Conservation (phyloP, 1,284 basidiomycete species). For the Cutaneotrichosporon cyanovorans region DNA sequence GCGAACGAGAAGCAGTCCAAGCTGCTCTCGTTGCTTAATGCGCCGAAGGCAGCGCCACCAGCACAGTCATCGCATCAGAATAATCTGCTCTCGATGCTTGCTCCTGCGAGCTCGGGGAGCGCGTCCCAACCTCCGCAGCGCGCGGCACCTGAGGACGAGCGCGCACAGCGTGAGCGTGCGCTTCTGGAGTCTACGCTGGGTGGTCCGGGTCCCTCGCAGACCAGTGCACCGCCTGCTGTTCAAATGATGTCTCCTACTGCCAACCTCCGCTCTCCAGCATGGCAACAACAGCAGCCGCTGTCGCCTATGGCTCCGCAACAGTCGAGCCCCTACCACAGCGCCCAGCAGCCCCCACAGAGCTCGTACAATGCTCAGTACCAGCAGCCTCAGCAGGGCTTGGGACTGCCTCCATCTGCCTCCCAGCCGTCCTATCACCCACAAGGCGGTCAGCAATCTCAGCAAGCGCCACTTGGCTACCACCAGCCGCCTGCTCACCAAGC, state of each 20-base stretch:
- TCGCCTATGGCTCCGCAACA: conserved; percentile 1
- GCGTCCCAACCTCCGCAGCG: not conserved
- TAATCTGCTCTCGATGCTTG: conserved; percentile 13
- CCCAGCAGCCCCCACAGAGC: not conserved
- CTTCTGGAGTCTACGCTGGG: conserved; percentile 1
- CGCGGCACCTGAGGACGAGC: not conserved
- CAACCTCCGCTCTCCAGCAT: no score
- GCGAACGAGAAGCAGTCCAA: conserved; percentile 10
- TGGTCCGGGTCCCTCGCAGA: not conserved
- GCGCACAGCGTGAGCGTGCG: conserved; percentile 2
- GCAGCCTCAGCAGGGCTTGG: no score
- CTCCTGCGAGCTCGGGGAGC: not conserved
- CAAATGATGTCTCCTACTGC: conserved; percentile 13
- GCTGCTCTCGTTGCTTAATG: conserved; percentile 9
- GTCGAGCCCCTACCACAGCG: not conserved
- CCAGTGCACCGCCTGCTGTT: not conserved
- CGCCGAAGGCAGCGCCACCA: not conserved
- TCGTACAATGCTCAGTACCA: not conserved
- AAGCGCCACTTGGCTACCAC: no score
- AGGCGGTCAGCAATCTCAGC: no score
- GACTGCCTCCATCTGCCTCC: no score
- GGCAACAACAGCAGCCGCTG: no score
- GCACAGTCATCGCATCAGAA: conserved; percentile 11
- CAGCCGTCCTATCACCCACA: no score
- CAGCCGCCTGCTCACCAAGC: no score